A percentile compares a stretch with the other conserved stretches of the same genome.
Conservation (phyloP, 2,329 filamentous ascomycete species). For the Fusarium redolens region DNA sequence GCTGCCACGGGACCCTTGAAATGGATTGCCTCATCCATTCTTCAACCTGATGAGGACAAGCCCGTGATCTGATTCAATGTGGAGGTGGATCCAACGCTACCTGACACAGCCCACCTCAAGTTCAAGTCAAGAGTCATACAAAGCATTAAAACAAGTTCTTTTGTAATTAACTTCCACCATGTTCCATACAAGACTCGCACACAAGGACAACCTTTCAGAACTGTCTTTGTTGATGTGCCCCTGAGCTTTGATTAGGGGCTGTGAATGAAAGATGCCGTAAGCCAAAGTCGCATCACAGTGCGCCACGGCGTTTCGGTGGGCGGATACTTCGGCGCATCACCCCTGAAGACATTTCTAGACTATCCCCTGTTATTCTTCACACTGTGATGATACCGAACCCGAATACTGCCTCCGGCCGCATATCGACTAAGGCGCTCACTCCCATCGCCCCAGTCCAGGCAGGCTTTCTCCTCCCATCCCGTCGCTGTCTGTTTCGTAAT, state of each 20-base stretch:
- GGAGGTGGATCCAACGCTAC: constrained; percentile 32
- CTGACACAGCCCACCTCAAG: constrained; percentile 32
- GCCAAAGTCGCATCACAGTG: constrained; percentile 25
- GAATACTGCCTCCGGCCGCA: constrained; percentile 22
- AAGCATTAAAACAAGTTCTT: background rate
- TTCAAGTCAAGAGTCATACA: constrained; percentile 12
- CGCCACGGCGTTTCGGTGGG: background rate
- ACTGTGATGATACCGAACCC: constrained; percentile 31
- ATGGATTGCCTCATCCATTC: constrained; percentile 29
- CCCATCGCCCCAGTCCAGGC: background rate
- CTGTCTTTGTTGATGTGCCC: background rate
- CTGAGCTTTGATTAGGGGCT: constrained; percentile 2
- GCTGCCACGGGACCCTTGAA: constrained; percentile 33
- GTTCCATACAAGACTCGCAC: background rate
- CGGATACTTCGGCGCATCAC: constrained; percentile 1
- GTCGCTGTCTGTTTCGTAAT: constrained; percentile 26
- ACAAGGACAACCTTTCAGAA: background rate
- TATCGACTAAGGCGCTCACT: constrained; percentile 9
- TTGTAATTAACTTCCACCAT: constrained; percentile 16
- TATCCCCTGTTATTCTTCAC: constrained; percentile 6
- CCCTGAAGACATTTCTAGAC: constrained; percentile 1
- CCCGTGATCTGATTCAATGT: constrained; percentile 29
- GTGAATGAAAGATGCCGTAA: background rate
- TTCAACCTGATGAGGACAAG: constrained; percentile 24
- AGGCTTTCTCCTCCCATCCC: constrained; percentile 24